These are phyloP conservation scores for Fonsecaea multimorphosa DNA, from an alignment of 2,329 filamentous ascomycete genomes.

Conservation along the genomic window DNA sequence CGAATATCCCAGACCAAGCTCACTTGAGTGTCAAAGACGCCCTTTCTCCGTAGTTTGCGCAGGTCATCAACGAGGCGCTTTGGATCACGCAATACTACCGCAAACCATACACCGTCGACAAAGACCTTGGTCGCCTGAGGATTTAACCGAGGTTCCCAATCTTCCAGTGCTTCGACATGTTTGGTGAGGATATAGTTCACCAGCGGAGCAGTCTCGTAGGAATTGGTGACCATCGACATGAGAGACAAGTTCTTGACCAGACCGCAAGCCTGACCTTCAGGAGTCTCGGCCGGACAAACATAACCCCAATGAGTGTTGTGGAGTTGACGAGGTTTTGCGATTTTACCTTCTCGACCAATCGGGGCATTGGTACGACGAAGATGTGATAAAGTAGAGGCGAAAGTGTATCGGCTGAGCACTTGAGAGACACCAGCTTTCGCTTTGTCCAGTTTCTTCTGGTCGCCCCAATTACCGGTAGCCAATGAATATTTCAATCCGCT, in stretches of 20 bases:
- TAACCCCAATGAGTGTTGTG: conserved; percentile 99
- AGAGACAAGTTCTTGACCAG: conserved; percentile 96
- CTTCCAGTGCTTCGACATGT: conserved; percentile 95
- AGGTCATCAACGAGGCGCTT: conserved; percentile 82
- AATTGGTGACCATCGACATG: conserved; percentile 98
- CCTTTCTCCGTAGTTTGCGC: conserved; percentile 76
- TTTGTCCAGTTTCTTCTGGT: conserved; percentile 96
- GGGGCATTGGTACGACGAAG: conserved; percentile 96
- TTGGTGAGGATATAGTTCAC: conserved; percentile 94
- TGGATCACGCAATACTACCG: conserved; percentile 82
- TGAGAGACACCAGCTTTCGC: conserved; percentile 97
- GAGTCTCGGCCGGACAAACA: conserved; percentile 95
- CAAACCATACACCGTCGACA: conserved; percentile 97
- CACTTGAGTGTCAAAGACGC: conserved; percentile 87
- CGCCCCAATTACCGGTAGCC: conserved; percentile 98
- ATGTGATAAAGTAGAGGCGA: conserved; percentile 95
- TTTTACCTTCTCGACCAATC: conserved; percentile 95
- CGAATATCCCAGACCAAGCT: conserved; percentile 95
- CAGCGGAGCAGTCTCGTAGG: conserved; percentile 86
- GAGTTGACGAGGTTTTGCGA: conserved; percentile 95
- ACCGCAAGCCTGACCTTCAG: conserved; percentile 97
- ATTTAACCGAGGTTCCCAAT: conserved; percentile 84
- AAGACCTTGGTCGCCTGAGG: conserved; percentile 97
- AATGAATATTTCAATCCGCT: conserved; percentile 96
- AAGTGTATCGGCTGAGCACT: conserved; percentile 97